Base-by-base conservation (phyloP, 495 filamentous ascomycete species). In the Neurospora discreta region DNA sequence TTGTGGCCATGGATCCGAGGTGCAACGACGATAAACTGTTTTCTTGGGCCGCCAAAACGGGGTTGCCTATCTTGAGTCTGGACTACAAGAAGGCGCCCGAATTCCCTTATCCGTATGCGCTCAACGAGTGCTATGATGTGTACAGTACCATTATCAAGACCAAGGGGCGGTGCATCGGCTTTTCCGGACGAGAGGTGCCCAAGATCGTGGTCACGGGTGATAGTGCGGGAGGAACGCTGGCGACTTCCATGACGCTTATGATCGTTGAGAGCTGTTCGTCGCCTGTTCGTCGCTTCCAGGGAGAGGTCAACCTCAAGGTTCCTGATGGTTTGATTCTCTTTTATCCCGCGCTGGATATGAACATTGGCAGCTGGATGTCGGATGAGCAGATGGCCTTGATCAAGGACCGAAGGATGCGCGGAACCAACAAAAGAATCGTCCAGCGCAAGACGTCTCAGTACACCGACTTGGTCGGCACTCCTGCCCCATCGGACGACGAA, bases 351-450 rank as follows among this genome's bases (percentile, higher is more conserved):
- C 83, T 99, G 71, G 96, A 97, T 76, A 91, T 98, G 89, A 97
- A 93, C 78, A 97, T 98, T 69, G 91, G 92, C n/a, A 98, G 93
- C 75, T 99, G 95, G 95, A 98, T 99, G 94, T 93, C 91, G 0
- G 96, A 99, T 75, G 95, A 98, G 78, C 94, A 98, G 78, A 95
- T 98, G 93, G 86, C 92, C 0, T 82, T 98, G 44, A 97, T 99
- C 70, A 90, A 94, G 73, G 93, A 97, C 72, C 90, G 92, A 46
- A 85, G 88, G 70, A 89, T 87, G 71, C 88, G 94, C 3, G 89
- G 89, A 72, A 92, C 89, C 2, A 97, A 98, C 77, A 86, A 86
- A 71, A 85, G 87, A 60, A 88, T 98, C 69, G 78, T 98, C 6
- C 85, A 87, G 23, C 86, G 90, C 70, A 98, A 98, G 81, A 92